Percentiles rank a stretch among this genome's conserved stretches.
phyloP scores from a whole-genome alignment of 129 eudicot genomes.

The sunflower (Helianthus annuus) region HanXRQr2.0-SUNRISE NC_035443.2:147131985-147132484 shows the following conservation, averaged over 20 bases:
- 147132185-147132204: slow-evolving; percentile 9
- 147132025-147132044: too few species aligned
- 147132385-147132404: slow-evolving; percentile 82
- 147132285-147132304: slow-evolving; percentile 76
- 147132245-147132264: slow-evolving; percentile 86
- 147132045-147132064: too few species aligned
- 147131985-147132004: too few species aligned
- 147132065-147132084: too few species aligned
- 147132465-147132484: slow-evolving; percentile 46
- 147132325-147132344: slow-evolving; percentile 61
- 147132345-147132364: slow-evolving; percentile 77
- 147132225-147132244: slow-evolving; percentile 52
- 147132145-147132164: too few species aligned
- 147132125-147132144: too few species aligned
- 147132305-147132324: slow-evolving; percentile 47
- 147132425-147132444: slow-evolving; percentile 60
- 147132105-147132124: too few species aligned
- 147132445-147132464: slow-evolving; percentile 77
- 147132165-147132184: not conserved
- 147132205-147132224: not conserved
- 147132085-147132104: too few species aligned
- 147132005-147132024: too few species aligned
- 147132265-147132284: slow-evolving; percentile 67
- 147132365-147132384: slow-evolving; percentile 90
- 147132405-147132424: slow-evolving; percentile 95